Evolutionary conservation across 1,284 basidiomycete species (phyloP).

Genomic region (Meripilus lineatus): DNA sequence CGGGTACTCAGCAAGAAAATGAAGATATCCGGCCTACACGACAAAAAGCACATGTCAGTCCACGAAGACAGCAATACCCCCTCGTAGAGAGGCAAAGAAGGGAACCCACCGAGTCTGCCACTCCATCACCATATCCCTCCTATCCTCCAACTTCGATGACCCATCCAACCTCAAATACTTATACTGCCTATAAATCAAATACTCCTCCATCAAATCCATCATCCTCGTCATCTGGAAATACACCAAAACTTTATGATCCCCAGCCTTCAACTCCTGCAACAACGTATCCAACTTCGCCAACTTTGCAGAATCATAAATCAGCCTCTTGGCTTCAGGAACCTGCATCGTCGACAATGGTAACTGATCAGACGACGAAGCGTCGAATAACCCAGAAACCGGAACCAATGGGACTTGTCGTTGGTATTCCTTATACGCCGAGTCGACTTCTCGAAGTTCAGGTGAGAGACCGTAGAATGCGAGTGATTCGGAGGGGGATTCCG

Average conservation of each 20-base stretch:
- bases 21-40: slow-evolving; percentile 83
- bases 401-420: slow-evolving; percentile 56
- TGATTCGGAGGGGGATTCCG: slow-evolving; percentile 68
- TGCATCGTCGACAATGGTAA: slow-evolving; percentile 85
- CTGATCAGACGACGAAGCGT: slow-evolving; percentile 67
- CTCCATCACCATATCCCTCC: slow-evolving; percentile 98
- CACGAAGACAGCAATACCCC: slow-evolving; percentile 1
- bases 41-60: slow-evolving; percentile 1
- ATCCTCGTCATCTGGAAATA: slow-evolving; percentile 99
- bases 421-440: slow-evolving; percentile 48
- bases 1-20: slow-evolving; percentile 95
- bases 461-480: slow-evolving; percentile 86
- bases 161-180: slow-evolving; percentile 97
- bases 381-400: slow-evolving; percentile 66
- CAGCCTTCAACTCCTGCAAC: slow-evolving; percentile 88
- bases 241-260: slow-evolving; percentile 91
- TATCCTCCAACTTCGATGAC: slow-evolving; percentile 91
- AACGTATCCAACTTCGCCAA: slow-evolving; percentile 87
- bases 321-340: slow-evolving; percentile 91
- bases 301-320: slow-evolving; percentile 97
- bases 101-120: slow-evolving; percentile 90
- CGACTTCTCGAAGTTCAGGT: slow-evolving; percentile 59
- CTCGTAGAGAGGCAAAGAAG: not conserved
- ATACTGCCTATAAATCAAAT: slow-evolving; percentile 96
- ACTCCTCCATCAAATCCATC: slow-evolving; percentile 99